Evolutionary conservation across 2,329 filamentous ascomycete species (phyloP), one percentile per base, ranked within the genome.

Genomic region (Cylindrodendrum hubeiense): DNA sequence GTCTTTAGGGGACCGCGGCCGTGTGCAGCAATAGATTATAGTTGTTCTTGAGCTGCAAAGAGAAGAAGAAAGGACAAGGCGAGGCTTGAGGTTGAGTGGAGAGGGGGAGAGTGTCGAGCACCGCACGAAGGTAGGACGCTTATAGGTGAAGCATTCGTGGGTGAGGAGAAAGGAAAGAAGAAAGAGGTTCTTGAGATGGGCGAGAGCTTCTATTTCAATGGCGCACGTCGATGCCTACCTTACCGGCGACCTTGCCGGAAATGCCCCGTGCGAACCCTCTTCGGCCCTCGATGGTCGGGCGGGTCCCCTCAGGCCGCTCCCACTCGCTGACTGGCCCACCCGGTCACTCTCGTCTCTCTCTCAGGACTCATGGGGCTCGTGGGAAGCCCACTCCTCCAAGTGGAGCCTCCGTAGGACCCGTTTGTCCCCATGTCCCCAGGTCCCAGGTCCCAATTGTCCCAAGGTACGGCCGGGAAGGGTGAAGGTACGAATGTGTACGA

Each of bases 111-210:
- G 75, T 76, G 78, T 78, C 76, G 71, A 80, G 76, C 82, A 84
- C 82, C 82, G 80, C 84, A 86, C 84, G 82, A 83, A 81, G 78
- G 77, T 80, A 81, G 78, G 80, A 75, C 75, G 78, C 79, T 79
- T 80, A 78, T 77, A 78, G 77, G 75, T 74, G 78, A 80, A 80
- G 77, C 83, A 84, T 84, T 83, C 83, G 83, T 84, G 83, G 83
- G 83, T 85, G 80, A 80, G 74, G 79, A 75, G 73, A 71, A 77
- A 77, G 76, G 76, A 71, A 74, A 78, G 77, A 76, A 77, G 75
- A 76, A 75, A 72, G 71, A 67, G 63, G 66, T 71, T 63, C 69
- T 60, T 55, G 68, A 72, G 72, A 65, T 43, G 74, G 79, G 79
- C 69, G 77, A 78, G 76, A 76, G 77, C 72, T 75, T 76, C 72